phyloP scores from a whole-genome alignment of 768 basidiomycete genomes.

The Fibroporia radiculosa region DNA sequence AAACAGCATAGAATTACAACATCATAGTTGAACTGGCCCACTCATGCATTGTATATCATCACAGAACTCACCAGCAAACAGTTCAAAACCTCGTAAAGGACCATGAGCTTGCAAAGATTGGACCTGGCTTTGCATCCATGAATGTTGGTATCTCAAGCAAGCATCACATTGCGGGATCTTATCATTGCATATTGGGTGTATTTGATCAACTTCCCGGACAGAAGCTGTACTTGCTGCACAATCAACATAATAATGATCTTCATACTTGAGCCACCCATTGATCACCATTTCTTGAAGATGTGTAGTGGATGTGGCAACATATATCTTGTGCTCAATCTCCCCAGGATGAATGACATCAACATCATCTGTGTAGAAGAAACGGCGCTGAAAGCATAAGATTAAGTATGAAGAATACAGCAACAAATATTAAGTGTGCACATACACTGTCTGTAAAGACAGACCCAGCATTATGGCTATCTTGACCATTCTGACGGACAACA shows the following conservation, averaged over 20 bases:
- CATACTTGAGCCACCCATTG: conserved; percentile 41
- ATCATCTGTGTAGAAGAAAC: conserved; percentile 34
- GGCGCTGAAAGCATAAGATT: conserved; percentile 15
- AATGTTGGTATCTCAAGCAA: background rate
- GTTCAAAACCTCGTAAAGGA: conserved; percentile 51
- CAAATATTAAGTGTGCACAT: no score
- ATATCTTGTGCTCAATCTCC: conserved; percentile 48
- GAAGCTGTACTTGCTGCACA: conserved; percentile 16
- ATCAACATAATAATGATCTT: conserved; percentile 55
- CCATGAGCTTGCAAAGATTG: conserved; percentile 29
- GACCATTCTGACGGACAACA: conserved; percentile 14
- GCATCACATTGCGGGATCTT: conserved; percentile 8
- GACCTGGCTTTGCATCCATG: conserved; percentile 15
- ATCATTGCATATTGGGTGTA: conserved; percentile 2
- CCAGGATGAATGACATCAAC: conserved; percentile 21
- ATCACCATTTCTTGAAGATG: no score
- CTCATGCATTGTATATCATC: background rate
- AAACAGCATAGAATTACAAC: background rate
- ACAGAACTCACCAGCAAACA: conserved; percentile 50
- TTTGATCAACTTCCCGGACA: conserved; percentile 1
- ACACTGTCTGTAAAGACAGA: conserved; percentile 4
- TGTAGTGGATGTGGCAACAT: no score
- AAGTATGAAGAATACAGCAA: background rate
- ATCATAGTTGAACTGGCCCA: no score
- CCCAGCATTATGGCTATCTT: background rate